Evolutionary conservation across 192 early-diverging fungal genomes (phyloP).

Genomic region (Coemansia javaensis): DNA sequence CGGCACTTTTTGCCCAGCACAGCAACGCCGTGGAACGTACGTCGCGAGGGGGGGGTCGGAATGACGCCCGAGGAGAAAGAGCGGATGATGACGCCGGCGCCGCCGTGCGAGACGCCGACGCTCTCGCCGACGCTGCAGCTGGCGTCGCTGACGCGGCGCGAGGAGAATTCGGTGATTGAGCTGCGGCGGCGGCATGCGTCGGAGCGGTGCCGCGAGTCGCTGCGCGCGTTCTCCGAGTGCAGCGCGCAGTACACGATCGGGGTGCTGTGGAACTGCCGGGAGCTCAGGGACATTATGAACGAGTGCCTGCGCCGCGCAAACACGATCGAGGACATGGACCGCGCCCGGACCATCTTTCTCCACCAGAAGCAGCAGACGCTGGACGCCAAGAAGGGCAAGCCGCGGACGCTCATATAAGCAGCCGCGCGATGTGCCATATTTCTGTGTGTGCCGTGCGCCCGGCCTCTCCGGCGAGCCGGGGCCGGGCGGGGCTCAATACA

Average conservation of each 20-base stretch:
- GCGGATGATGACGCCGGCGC: constrained; percentile 36
- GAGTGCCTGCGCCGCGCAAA: constrained; percentile 49
- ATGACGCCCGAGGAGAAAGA: constrained; percentile 38
- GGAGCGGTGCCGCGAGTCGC: constrained; percentile 20
- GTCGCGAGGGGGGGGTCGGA: too few species aligned
- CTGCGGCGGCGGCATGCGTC: constrained; percentile 41
- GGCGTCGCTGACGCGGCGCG: constrained; percentile 33
- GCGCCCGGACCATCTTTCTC: constrained; percentile 29
- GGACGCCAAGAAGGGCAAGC: constrained; percentile 34
- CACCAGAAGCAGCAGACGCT: constrained; percentile 18
- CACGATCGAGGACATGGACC: constrained; percentile 46
- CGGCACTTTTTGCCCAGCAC: too few species aligned
- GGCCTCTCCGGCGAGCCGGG: too few species aligned
- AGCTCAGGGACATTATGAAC: constrained; percentile 43
- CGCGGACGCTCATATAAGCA: constrained; percentile 28
- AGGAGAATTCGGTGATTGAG: constrained; percentile 41
- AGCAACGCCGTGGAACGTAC: too few species aligned
- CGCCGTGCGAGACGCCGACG: constrained; percentile 29
- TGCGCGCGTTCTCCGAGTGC: constrained; percentile 41
- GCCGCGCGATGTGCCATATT: background rate
- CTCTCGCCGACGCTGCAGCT: constrained; percentile 25
- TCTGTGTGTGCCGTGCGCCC: too few species aligned
- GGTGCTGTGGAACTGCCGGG: constrained; percentile 46
- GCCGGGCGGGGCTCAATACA: too few species aligned
- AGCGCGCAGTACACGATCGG: constrained; percentile 42